These are phyloP conservation scores for Beauveria medogensis DNA, from an alignment of 2,329 filamentous ascomycete genomes.

Conservation along the genomic window DNA sequence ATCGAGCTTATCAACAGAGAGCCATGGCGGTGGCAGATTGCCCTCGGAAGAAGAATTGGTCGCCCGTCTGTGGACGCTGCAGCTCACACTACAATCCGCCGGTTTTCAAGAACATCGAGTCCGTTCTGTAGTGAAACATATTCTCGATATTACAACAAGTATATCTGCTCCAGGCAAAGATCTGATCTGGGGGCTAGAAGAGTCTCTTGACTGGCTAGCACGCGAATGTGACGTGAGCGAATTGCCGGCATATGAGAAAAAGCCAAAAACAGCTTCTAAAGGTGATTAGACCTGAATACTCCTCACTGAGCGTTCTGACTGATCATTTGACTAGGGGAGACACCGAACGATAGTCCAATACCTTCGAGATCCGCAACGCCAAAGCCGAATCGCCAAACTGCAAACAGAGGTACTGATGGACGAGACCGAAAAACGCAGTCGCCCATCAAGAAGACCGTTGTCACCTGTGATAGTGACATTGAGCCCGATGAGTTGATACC, in stretches of 20 bases:
- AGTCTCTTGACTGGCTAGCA: constrained; percentile 86
- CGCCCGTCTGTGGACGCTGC: constrained; percentile 75
- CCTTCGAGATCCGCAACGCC: constrained; percentile 44
- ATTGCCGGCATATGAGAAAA: constrained; percentile 59
- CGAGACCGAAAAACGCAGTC: constrained; percentile 17
- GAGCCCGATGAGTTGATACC: constrained; percentile 69
- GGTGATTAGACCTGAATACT: constrained; percentile 18
- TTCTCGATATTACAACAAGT: constrained; percentile 59
- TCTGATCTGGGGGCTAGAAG: constrained; percentile 75
- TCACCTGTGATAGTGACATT: constrained; percentile 59
- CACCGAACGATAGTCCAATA: constrained; percentile 40
- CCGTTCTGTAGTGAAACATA: constrained; percentile 54
- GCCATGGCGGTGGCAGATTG: constrained; percentile 39
- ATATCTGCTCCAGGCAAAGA: constrained; percentile 51
- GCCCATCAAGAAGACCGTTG: constrained; percentile 33
- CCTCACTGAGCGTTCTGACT: not conserved
- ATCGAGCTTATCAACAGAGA: constrained; percentile 41
- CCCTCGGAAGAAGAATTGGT: constrained; percentile 69
- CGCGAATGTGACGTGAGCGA: constrained; percentile 62
- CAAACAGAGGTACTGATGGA: constrained; percentile 19
- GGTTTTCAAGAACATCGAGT: constrained; percentile 60
- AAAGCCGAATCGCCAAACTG: constrained; percentile 22
- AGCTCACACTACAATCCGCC: constrained; percentile 60
- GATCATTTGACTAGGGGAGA: constrained; percentile 21
- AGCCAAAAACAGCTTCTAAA: constrained; percentile 29